phyloP scores from a whole-genome alignment of 495 filamentous ascomycete genomes.

The Neurospora sp. region DNA sequence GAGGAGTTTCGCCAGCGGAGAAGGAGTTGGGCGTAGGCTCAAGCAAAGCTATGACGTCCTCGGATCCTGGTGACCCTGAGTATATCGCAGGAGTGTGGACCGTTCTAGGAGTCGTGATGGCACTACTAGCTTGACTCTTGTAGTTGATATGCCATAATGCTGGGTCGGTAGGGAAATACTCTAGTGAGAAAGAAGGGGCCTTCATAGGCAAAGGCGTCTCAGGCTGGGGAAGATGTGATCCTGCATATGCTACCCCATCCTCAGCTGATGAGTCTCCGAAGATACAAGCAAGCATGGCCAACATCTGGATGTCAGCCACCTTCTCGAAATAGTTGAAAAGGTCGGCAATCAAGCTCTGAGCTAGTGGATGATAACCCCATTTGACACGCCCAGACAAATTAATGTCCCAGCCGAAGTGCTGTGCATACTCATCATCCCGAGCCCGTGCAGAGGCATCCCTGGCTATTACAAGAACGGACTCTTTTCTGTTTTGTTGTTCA shows the following conservation, averaged over 20 bases:
- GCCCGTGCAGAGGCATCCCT: constrained; percentile 43
- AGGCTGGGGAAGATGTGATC: constrained; percentile 34
- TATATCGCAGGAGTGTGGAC: constrained; percentile 44
- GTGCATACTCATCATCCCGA: constrained; percentile 26
- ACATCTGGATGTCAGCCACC: constrained; percentile 79
- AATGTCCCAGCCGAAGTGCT: constrained; percentile 2
- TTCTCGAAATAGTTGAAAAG: constrained; percentile 70
- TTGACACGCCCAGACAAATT: constrained; percentile 54
- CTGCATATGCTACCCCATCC: constrained; percentile 37
- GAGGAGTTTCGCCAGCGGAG: constrained; percentile 59
- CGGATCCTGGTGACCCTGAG: constrained; percentile 50
- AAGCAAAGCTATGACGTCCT: constrained; percentile 39
- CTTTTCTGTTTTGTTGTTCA: constrained; percentile 27
- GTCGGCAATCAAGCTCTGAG: constrained; percentile 59
- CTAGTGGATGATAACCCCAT: constrained; percentile 81
- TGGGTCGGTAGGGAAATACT: constrained; percentile 57
- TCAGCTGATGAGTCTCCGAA: constrained; percentile 55
- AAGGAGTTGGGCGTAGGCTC: constrained; percentile 44
- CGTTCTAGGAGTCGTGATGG: constrained; percentile 49
- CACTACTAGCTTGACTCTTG: constrained; percentile 37
- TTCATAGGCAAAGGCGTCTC: constrained; percentile 54
- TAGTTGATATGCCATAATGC: constrained; percentile 43
- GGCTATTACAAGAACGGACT: constrained; percentile 54
- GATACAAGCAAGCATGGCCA: constrained; percentile 88
- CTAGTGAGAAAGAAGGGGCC: constrained; percentile 52